phyloP scores from a whole-genome alignment of 2,329 filamentous ascomycete genomes.

The Dothideomycetes sp. region DNA sequence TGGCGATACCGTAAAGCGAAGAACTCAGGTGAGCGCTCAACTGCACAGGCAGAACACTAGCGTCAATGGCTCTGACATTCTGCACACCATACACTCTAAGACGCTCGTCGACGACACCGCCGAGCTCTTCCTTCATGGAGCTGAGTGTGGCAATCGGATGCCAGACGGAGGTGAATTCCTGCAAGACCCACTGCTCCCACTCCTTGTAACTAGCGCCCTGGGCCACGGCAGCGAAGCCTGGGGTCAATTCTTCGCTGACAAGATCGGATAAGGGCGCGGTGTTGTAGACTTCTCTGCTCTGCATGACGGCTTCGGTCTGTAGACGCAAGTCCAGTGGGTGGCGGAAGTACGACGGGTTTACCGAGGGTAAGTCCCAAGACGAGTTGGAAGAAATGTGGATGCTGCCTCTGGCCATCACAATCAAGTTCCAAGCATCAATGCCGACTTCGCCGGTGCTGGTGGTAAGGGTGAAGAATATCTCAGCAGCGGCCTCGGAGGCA shows the following conservation, averaged over 20 bases:
- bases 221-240: slow-evolving; percentile 3
- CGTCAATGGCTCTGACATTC: slow-evolving; percentile 13
- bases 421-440: slow-evolving; percentile 27
- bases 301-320: slow-evolving; percentile 23
- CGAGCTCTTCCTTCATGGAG: slow-evolving; percentile 18
- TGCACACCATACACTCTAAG: slow-evolving; percentile 13
- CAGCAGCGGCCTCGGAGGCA: slow-evolving; percentile 13
- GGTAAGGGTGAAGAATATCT: slow-evolving; percentile 28
- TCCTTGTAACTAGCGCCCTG: slow-evolving; percentile 1
- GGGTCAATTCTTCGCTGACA: slow-evolving; percentile 17
- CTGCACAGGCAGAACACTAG: slow-evolving; percentile 15
- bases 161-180: slow-evolving; percentile 17
- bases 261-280: slow-evolving; percentile 17
- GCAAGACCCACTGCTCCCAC: slow-evolving; percentile 17
- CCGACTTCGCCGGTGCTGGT: slow-evolving; percentile 18
- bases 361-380: slow-evolving; percentile 23
- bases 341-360: slow-evolving; percentile 33
- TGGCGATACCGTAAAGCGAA: slow-evolving; percentile 12
- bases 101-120: slow-evolving; percentile 14
- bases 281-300: slow-evolving; percentile 19
- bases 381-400: slow-evolving; percentile 13
- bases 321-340: slow-evolving; percentile 26
- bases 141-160: slow-evolving; percentile 18
- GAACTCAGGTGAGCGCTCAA: slow-evolving; percentile 14
- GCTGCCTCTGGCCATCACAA: slow-evolving; percentile 16